A percentile compares a stretch with the other conserved stretches of the same genome.
Conservation (phyloP, 2,329 filamentous ascomycete species). For the Septoria linicola region DNA sequence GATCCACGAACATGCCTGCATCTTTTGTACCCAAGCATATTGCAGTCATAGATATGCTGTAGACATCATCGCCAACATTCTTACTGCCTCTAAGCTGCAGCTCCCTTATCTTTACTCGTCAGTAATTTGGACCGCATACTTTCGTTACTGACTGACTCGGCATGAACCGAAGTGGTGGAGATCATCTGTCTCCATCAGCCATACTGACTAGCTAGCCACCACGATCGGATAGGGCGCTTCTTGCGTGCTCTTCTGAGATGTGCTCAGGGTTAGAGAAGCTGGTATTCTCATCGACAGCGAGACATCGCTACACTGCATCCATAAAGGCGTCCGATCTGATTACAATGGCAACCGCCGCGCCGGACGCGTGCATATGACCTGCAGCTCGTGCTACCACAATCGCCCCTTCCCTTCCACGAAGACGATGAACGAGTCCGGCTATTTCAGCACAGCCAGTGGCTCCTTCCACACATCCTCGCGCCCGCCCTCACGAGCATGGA, state of each 20-base stretch:
- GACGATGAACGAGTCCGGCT: slow-evolving; percentile 13
- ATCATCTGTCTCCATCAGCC: not conserved
- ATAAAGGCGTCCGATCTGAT: not conserved
- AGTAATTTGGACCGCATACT: too few species aligned
- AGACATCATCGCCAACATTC: not conserved
- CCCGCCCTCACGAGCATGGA: slow-evolving; percentile 20
- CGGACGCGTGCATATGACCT: not conserved
- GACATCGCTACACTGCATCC: not conserved
- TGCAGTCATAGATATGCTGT: not conserved
- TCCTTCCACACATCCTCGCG: slow-evolving; percentile 12
- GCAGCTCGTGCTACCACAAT: not conserved
- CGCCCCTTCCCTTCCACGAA: too few species aligned
- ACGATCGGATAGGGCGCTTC: not conserved
- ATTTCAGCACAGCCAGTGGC: slow-evolving; percentile 11
- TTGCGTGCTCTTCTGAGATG: not conserved
- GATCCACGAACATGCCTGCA: slow-evolving; percentile 10
- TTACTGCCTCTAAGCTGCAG: too few species aligned
- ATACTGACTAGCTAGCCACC: slow-evolving; percentile 7
- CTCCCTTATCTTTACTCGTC: too few species aligned
- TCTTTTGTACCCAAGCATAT: not conserved
- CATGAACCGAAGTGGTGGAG: not conserved
- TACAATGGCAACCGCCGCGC: not conserved
- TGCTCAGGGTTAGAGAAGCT: not conserved
- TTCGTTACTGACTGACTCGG: slow-evolving; percentile 14
- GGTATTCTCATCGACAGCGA: not conserved